Evolutionary conservation across 2,329 filamentous ascomycete genomes (phyloP), one percentile per base, ranked within the genome.

Genomic region (Hirsutella thompsonii): DNA sequence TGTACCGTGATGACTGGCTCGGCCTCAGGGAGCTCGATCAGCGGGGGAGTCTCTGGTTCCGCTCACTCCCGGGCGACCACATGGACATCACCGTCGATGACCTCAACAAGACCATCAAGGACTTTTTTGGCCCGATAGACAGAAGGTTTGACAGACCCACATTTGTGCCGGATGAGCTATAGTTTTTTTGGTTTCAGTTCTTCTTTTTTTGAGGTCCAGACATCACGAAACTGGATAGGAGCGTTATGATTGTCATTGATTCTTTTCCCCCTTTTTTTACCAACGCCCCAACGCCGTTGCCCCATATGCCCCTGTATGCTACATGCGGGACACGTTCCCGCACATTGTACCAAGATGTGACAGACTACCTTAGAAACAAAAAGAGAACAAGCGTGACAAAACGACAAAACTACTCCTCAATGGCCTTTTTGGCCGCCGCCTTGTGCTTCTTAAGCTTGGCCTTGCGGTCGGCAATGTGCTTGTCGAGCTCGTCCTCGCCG

Each of bases 1-100:
- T 96, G 2, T 98, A 95, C 60, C 76, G 74, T 50, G 82, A 96
- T 63, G 90, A 98, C 64, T 98, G 92, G 92, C 66, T 98, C 21
- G 92, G 92, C 1, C 66, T 98, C 58, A 83, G 75, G 58, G 64
- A 66, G 52, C 64, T 98, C 53, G 89, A 95, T 63, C 66, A 81
- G 58, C 83, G 83, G 65, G 85, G 82, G 3, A 84, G 76, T 1
- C 64, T 98, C 51, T 72, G 80, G 42, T 94, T 95, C 61, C 69
- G 78, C 57, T 79, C 69, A 2, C 72, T 79, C 0, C 69, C 79
- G 4, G 92, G 90, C 0, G 74, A 76, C 20, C 92, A 98, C 65
- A 96, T 98, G 88, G 64, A 79, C 46, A 64, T 96, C 46, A 63
- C 68, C 0, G 76, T 85, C 10, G 67, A 82, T 50, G 59, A 81